These are phyloP conservation scores for Barbarea vulgaris DNA, from an alignment of 345 rosid genomes.

Conservation along the genomic window DNA sequence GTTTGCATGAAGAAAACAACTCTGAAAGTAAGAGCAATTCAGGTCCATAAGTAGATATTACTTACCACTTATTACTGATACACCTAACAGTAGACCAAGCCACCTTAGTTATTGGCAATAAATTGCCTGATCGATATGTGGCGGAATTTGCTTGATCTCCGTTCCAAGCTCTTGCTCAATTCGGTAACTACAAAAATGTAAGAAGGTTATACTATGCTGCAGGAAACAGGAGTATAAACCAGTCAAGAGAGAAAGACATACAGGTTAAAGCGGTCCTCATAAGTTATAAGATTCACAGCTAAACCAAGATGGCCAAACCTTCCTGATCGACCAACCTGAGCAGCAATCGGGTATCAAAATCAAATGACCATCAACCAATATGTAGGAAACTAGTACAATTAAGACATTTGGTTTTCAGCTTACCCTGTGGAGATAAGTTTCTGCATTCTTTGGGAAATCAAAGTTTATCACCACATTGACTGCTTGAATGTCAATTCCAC, in stretches of 20 bases:
- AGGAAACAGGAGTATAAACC: conserved; percentile 2
- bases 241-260: conserved; percentile 40
- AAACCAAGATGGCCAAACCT: conserved; percentile 96
- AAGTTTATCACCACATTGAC: conserved; percentile 94
- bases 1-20: conserved; percentile 3
- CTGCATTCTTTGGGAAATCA: conserved; percentile 88
- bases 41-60: conserved; percentile 1
- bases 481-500: conserved; percentile 96
- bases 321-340: conserved; percentile 91
- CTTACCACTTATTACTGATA: conserved; percentile 55
- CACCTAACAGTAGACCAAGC: conserved; percentile 31
- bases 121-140: conserved; percentile 89
- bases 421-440: conserved; percentile 97
- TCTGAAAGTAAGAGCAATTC: conserved; percentile 13
- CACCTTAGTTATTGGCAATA: conserved; percentile 67
- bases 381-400: not conserved
- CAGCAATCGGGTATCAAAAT: not conserved
- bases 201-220: not conserved
- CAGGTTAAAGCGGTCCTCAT: conserved; percentile 93
- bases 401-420: conserved; percentile 23
- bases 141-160: conserved; percentile 94
- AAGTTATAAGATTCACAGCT: conserved; percentile 92
- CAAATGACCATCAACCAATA: conserved; percentile 10
- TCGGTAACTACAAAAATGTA: conserved; percentile 65
- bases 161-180: conserved; percentile 98